Evolutionary conservation across 2,329 filamentous ascomycete species (phyloP), one percentile per base, ranked within the genome.

Genomic region (Colletotrichum sp.): DNA sequence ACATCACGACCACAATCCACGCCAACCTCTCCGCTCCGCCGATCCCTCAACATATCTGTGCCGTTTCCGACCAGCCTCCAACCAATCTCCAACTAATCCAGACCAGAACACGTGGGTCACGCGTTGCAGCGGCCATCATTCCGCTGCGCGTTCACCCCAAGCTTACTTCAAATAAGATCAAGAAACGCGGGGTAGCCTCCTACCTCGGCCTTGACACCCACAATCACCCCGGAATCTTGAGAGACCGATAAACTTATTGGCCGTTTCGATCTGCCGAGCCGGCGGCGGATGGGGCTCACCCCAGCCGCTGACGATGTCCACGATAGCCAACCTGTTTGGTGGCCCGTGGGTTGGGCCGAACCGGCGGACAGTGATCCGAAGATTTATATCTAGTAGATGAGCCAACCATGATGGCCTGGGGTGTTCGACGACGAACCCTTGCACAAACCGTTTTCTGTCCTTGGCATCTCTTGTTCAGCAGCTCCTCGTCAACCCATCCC

Each of bases 151-250:
- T 62, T 44, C 15, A 24, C 48, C 57, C 28, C 59, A 36, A 36
- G 39, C 39, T 57, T 52, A 34, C 16, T 24, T 24, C 36, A 34
- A 55, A 57, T 28, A 64, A 68, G 32, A 22, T 48, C 18, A n/a
- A 28, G 24, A 26, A 13, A 75, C 57, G 73, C 73, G 55, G 69
- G 69, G 63, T 75, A 72, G 57, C n/a, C 72, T 68, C 16, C 62
- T 30, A 39, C 32, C 63, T 62, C 55, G 57, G 63, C 36, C 39
- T 57, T 32, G 22, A 44, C 36, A 12, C n/a, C 18, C 30, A 16
- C 22, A 24, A 16, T 24, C 24, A 34, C 26, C 55, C 30, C 68
- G 30, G 52, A 24, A 63, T 32, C 8, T 15, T 13, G 16, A 32
- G 39, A 30, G 22, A 8, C 30, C 63, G 39, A 10, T 9, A 22